Percentiles rank a stretch among this genome's conserved stretches.
phyloP scores from a whole-genome alignment of 108 stramenopile genomes.

The Hondaea fermentalgiana region DNA sequence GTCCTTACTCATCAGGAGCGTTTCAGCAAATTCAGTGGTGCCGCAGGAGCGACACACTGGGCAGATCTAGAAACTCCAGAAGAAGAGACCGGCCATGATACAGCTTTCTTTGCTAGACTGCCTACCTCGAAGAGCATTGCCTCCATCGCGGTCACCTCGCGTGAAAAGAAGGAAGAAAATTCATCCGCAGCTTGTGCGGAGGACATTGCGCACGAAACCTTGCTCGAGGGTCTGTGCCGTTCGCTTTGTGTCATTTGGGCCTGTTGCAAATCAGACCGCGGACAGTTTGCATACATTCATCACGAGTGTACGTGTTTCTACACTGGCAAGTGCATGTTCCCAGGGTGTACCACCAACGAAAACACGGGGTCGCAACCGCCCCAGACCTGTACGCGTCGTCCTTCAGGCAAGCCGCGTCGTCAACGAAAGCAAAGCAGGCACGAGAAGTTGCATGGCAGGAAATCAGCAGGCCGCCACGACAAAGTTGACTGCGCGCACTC shows the following conservation, averaged over 20 bases:
- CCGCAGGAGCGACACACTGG: background rate
- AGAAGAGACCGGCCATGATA: background rate
- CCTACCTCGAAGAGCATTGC: too few species aligned
- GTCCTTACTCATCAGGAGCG: background rate
- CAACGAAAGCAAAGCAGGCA: too few species aligned
- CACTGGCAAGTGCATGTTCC: background rate
- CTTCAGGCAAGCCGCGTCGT: too few species aligned
- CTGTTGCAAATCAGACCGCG: background rate
- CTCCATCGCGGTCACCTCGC: too few species aligned
- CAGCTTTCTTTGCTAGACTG: too few species aligned
- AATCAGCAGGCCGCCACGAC: too few species aligned
- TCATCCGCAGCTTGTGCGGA: background rate
- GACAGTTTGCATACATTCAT: background rate
- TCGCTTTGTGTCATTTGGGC: background rate
- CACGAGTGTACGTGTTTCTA: background rate
- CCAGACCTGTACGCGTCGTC: too few species aligned
- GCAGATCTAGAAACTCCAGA: background rate
- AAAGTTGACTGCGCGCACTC: too few species aligned
- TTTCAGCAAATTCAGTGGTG: background rate
- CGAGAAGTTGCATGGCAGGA: too few species aligned
- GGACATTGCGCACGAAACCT: background rate
- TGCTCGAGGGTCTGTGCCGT: background rate
- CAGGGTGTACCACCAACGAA: background rate
- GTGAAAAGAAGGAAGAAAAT: too few species aligned
- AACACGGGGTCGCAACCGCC: too few species aligned